phyloP scores from a whole-genome alignment of 257 asterid genomes.

The Solanum chaucha region DNA sequence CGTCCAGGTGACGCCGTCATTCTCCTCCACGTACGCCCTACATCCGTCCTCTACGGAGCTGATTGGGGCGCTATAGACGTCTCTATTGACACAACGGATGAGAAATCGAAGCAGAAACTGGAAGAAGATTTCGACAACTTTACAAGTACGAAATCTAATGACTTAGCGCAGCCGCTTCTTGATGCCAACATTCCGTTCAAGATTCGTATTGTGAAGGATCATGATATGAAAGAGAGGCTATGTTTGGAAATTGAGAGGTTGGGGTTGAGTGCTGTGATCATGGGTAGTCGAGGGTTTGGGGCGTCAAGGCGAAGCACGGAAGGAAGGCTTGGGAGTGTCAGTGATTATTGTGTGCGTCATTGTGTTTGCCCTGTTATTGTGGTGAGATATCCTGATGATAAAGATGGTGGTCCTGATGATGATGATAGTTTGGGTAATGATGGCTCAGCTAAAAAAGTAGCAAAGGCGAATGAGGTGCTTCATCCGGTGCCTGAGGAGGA shows the following conservation, averaged over 20 bases:
- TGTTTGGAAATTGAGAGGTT: slow-evolving; percentile 85
- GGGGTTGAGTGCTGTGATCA: slow-evolving; percentile 62
- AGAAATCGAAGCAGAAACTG: slow-evolving; percentile 50
- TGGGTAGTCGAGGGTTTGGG: slow-evolving; percentile 81
- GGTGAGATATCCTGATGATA: slow-evolving; percentile 57
- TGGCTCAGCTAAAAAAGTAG: slow-evolving; percentile 19
- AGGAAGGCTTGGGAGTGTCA: slow-evolving; percentile 75
- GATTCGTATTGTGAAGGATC: slow-evolving; percentile 70
- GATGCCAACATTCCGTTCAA: slow-evolving; percentile 53
- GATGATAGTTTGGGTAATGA: not conserved
- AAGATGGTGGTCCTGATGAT: slow-evolving; percentile 35
- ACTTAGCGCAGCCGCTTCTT: slow-evolving; percentile 54
- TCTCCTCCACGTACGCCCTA: slow-evolving; percentile 50
- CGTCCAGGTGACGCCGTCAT: slow-evolving; percentile 71
- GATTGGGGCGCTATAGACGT: slow-evolving; percentile 59
- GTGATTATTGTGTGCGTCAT: slow-evolving; percentile 71
- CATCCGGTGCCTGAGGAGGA: slow-evolving; percentile 24
- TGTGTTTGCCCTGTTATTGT: slow-evolving; percentile 75
- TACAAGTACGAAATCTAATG: slow-evolving; percentile 49
- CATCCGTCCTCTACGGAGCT: slow-evolving; percentile 42
- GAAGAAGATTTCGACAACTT: slow-evolving; percentile 62
- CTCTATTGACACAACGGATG: slow-evolving; percentile 28
- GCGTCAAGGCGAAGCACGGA: slow-evolving; percentile 43
- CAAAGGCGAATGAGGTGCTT: slow-evolving; percentile 14
- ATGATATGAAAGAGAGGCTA: slow-evolving; percentile 76